Percentiles rank a stretch among this genome's conserved stretches.
phyloP scores from a whole-genome alignment of 1,139 yeast genomes.

The Eremothecium cymbalariae region DNA sequence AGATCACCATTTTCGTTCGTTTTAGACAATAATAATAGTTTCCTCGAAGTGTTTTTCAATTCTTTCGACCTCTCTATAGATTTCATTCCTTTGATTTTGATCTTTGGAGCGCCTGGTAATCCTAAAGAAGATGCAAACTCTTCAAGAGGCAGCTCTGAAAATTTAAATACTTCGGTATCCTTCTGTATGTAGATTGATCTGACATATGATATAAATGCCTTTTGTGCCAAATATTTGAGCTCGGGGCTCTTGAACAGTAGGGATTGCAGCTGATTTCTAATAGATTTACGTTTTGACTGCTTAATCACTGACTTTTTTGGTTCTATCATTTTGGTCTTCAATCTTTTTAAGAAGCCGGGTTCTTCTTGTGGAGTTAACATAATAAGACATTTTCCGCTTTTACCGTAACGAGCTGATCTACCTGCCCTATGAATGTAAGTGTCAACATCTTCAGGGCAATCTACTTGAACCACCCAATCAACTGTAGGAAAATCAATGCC shows the following conservation, averaged over 20 bases:
- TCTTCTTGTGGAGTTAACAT: slow-evolving; percentile 82
- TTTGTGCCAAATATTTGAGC: slow-evolving; percentile 85
- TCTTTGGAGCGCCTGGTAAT: slow-evolving; percentile 91
- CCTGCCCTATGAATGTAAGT: slow-evolving; percentile 97
- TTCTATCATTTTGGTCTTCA: slow-evolving; percentile 57
- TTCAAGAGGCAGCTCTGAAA: slow-evolving; percentile 71
- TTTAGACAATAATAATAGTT: slow-evolving; percentile 48
- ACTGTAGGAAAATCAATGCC: slow-evolving; percentile 96
- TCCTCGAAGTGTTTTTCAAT: slow-evolving; percentile 74
- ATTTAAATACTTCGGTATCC: slow-evolving; percentile 76
- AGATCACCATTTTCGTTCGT: slow-evolving; percentile 63
- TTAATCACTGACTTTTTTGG: slow-evolving; percentile 68
- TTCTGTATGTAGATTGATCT: slow-evolving; percentile 78
- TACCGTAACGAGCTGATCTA: slow-evolving; percentile 89
- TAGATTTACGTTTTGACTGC: slow-evolving; percentile 67
- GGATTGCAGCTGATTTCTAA: slow-evolving; percentile 78
- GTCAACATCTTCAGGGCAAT: slow-evolving; percentile 92
- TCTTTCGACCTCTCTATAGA: slow-evolving; percentile 49
- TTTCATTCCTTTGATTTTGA: slow-evolving; percentile 54
- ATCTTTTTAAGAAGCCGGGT: slow-evolving; percentile 60
- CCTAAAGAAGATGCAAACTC: slow-evolving; percentile 83
- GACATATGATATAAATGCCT: slow-evolving; percentile 87
- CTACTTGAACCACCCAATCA: slow-evolving; percentile 95
- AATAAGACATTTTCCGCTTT: slow-evolving; percentile 75
- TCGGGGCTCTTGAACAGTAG: slow-evolving; percentile 88